Evolutionary conservation across 2,329 filamentous ascomycete genomes (phyloP).

Genomic region (Hypoxylon sp.): DNA sequence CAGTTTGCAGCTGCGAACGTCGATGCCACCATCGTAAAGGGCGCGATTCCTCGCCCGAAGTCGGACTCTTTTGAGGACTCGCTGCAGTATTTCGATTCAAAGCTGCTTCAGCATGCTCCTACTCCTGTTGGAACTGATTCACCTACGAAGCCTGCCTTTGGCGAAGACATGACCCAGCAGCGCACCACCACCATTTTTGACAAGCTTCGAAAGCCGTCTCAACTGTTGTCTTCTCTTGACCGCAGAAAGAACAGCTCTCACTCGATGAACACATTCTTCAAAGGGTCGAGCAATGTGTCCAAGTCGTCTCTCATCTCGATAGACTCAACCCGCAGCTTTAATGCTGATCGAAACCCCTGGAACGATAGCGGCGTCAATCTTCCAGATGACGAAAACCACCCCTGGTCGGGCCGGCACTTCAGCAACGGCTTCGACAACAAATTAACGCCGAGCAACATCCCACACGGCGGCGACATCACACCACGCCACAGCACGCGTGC

Average conservation of each 20-base stretch:
- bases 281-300: conserved; percentile 89
- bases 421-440: conserved; percentile 77
- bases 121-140: conserved; percentile 86
- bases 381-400: conserved; percentile 83
- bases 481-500: conserved; percentile 86
- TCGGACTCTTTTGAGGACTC: conserved; percentile 99
- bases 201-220: conserved; percentile 95
- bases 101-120: conserved; percentile 93
- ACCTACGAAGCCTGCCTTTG: conserved; percentile 87
- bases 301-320: conserved; percentile 97
- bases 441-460: conserved; percentile 68
- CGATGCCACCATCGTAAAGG: conserved; percentile 89
- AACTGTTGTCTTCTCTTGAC: conserved; percentile 83
- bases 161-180: conserved; percentile 83
- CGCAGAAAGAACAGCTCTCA: conserved; percentile 94
- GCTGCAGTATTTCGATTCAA: conserved; percentile 96
- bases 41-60: conserved; percentile 96
- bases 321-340: conserved; percentile 91
- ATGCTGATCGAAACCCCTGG: conserved; percentile 96
- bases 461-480: conserved; percentile 84
- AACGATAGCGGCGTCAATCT: conserved; percentile 98
- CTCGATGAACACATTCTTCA: conserved; percentile 90
- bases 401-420: conserved; percentile 74
- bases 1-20: conserved; percentile 89
- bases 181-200: conserved; percentile 87